A percentile compares a stretch with the other conserved stretches of the same genome.
Evolutionary conservation across 164 flowering plant species (phyloP).

Genomic region (Vitis rupestris): DNA sequence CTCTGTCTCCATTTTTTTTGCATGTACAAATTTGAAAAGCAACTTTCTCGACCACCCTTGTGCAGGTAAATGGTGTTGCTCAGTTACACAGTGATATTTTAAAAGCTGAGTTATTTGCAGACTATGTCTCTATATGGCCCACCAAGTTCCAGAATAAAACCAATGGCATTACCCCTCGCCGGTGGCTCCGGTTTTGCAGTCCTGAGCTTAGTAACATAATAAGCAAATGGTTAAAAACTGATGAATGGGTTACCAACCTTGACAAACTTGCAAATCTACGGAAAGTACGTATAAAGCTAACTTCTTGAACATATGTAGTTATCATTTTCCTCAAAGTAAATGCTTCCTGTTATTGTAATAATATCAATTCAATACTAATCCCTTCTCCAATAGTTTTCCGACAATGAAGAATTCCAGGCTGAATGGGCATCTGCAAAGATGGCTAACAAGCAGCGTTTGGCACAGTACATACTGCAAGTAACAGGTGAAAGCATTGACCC

Average conservation of each 20-base stretch:
- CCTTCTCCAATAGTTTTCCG: constrained; percentile 69
- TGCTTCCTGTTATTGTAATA: constrained; percentile 2
- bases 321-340: neutral
- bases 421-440: constrained; percentile 96
- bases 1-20: neutral
- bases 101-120: constrained; percentile 80
- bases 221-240: constrained; percentile 92
- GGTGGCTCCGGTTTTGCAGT: constrained; percentile 94
- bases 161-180: constrained; percentile 95
- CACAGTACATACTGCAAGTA: constrained; percentile 68
- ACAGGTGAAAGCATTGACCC: constrained; percentile 84
- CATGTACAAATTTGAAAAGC: neutral
- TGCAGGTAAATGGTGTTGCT: constrained; percentile 98
- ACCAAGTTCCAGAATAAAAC: constrained; percentile 93
- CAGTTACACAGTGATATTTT: constrained; percentile 93
- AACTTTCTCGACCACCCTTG: neutral
- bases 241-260: constrained; percentile 85
- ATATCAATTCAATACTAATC: constrained; percentile 9
- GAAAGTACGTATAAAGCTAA: constrained; percentile 41
- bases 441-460: constrained; percentile 84
- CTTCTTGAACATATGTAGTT: neutral
- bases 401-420: constrained; percentile 64
- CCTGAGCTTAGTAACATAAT: constrained; percentile 87
- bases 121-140: constrained; percentile 96
- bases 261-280: constrained; percentile 75